These are phyloP conservation scores for Podochytrium sp. DNA, from an alignment of 192 early-diverging fungal genomes.

Conservation along the genomic window DNA sequence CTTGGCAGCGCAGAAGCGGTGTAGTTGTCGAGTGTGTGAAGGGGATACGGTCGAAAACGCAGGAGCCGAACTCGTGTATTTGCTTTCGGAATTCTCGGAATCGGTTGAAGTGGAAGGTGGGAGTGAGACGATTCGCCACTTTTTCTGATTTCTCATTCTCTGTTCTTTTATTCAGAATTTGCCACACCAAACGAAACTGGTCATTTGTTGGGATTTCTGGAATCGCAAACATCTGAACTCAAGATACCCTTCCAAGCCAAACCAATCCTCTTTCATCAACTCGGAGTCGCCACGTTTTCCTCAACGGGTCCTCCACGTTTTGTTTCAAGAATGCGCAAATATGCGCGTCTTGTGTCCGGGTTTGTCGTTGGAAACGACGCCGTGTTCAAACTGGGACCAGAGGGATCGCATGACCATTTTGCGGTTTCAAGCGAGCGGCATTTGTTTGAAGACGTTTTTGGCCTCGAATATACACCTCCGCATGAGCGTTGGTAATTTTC, in stretches of 20 bases:
- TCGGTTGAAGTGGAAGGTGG: neutral
- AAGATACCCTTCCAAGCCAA: neutral
- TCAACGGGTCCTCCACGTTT: neutral
- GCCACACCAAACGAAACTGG: neutral
- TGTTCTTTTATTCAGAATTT: neutral
- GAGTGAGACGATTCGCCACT: neutral
- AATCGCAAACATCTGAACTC: neutral
- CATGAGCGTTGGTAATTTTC: neutral
- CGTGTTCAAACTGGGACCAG: neutral
- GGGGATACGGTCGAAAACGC: neutral
- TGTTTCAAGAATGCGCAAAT: neutral
- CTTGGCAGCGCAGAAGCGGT: no score
- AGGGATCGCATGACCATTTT: no score
- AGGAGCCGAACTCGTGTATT: neutral
- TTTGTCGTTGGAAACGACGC: neutral
- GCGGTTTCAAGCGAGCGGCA: neutral
- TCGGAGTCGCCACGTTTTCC: neutral
- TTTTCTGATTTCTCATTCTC: neutral
- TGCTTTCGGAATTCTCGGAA: neutral
- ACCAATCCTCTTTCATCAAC: neutral
- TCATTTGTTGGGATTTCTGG: neutral
- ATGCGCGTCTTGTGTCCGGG: neutral
- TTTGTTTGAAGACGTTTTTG: neutral
- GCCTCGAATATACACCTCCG: neutral
- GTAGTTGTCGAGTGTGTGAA: neutral